Evolutionary conservation across 331 rosid species (phyloP), one percentile per base, ranked within the genome.

Genomic region (Erythrophleum ivorense): DNA sequence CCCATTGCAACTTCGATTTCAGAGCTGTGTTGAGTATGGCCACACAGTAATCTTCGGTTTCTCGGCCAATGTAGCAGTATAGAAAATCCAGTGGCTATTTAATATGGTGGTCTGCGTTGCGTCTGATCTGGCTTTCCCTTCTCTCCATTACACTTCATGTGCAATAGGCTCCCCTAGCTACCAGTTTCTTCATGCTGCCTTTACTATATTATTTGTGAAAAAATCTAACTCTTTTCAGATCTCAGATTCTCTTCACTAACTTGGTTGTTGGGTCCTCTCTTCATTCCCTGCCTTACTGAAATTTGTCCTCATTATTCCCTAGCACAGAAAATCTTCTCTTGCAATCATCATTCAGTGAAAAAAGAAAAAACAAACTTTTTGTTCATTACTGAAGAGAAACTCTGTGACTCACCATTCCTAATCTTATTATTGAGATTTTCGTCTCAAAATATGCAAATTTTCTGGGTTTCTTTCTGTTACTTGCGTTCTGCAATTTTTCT

Each of bases 381-480:
- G 29, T 36, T 36, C 9, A 60, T 70, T 68, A 9, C 80, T 81
- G n/a, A 43, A 80, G 55, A 60, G 75, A 85, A 73, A 77, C 55
- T 64, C 62, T 59, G n/a, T 85, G 71, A 77, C 74, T 5, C 6
- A 21, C 49, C 63, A 74, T 31, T 65, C 55, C 71, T 50, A 54
- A 15, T 59, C 65, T 73, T 68, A 9, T 48, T 7, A 41, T 62
- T 84, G 80, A 76, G 77, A 71, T 79, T 18, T 76, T 58, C 18
- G 53, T 71, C 67, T 72, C 13, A 66, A 16, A 80, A 60, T 5
- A 95, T 91, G 98, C 85, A 79, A 73, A 85, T 50, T 74, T 86
- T 84, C 71, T 77, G 87, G 83, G 34, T 78, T 83, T 84, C 75
- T 49, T 69, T 87, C 82, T 58, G 50, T 73, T 85, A 68, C 76